phyloP scores from a whole-genome alignment of 208 protist genomes.

The Wallacemonas rigidus region DNA sequence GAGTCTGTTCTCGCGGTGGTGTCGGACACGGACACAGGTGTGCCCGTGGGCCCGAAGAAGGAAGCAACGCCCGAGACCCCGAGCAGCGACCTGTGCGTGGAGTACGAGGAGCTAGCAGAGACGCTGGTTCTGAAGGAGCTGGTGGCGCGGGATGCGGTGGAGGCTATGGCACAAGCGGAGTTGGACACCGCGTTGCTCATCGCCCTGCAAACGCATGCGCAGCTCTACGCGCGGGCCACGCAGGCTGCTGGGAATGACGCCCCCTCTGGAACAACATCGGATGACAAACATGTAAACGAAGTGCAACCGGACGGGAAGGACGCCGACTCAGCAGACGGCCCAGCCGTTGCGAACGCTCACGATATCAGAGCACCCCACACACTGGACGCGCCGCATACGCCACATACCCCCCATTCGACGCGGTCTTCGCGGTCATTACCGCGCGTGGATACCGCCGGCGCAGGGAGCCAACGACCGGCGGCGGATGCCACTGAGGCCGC shows the following conservation, averaged over 20 bases:
- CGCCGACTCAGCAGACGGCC: neutral
- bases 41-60: neutral
- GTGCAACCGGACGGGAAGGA: neutral
- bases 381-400: neutral
- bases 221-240: neutral
- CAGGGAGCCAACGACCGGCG: neutral
- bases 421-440: constrained; percentile 1
- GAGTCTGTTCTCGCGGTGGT: neutral
- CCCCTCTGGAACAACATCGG: neutral
- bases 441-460: neutral
- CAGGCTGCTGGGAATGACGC: neutral
- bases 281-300: neutral
- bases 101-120: neutral
- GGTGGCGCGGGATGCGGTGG: constrained; percentile 5
- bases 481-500: neutral
- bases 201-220: neutral
- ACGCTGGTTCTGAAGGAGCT: constrained; percentile 9
- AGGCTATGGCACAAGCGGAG: constrained; percentile 7
- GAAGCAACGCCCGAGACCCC: neutral
- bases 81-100: neutral
- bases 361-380: no score
- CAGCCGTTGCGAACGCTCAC: no score
- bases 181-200: neutral
- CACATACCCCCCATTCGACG: neutral
- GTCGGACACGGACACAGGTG: neutral